phyloP scores from a whole-genome alignment of 2,329 filamentous ascomycete genomes.

The Drechmeria coniospora region DNA sequence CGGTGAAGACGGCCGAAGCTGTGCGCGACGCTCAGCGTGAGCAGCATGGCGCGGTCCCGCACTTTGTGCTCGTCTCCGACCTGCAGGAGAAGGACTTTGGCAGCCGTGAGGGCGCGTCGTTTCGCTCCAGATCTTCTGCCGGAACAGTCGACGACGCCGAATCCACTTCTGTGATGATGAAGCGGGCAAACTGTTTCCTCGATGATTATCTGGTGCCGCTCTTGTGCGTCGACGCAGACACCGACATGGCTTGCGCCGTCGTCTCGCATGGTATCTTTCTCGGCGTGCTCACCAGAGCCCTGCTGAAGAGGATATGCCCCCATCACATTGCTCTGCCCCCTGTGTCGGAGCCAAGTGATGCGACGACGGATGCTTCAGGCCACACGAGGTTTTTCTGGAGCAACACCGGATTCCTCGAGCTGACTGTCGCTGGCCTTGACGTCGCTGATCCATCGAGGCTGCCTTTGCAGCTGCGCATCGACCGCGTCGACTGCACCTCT shows the following conservation, averaged over 20 bases:
- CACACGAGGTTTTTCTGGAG: too few relatives aligned
- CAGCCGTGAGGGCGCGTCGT: constrained; percentile 50
- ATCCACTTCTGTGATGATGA: constrained; percentile 48
- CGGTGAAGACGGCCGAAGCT: constrained; percentile 53
- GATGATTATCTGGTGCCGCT: constrained; percentile 45
- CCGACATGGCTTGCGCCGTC: constrained; percentile 34
- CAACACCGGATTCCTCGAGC: constrained; percentile 36
- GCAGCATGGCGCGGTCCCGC: constrained; percentile 4
- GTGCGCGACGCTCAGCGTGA: constrained; percentile 40
- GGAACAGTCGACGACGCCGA: constrained; percentile 51
- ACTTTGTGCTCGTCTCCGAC: constrained; percentile 16
- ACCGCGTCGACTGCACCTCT: constrained; percentile 50
- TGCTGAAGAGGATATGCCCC: constrained; percentile 37
- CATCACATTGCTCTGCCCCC: constrained; percentile 6
- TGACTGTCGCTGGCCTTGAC: constrained; percentile 9
- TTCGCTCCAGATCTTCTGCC: constrained; percentile 15
- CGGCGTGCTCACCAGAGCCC: constrained; percentile 46
- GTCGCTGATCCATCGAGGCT: constrained; percentile 10
- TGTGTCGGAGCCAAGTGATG: constrained; percentile 3
- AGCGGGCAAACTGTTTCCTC: constrained; percentile 51
- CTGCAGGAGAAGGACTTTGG: constrained; percentile 66
- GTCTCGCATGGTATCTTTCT: constrained; percentile 79
- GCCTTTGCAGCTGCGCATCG: constrained; percentile 31
- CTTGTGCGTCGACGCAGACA: constrained; percentile 3
- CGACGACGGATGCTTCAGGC: too few relatives aligned